Evolutionary conservation across 768 basidiomycete genomes (phyloP), one percentile per base, ranked within the genome.

Genomic region (Termitomyces sp.): DNA sequence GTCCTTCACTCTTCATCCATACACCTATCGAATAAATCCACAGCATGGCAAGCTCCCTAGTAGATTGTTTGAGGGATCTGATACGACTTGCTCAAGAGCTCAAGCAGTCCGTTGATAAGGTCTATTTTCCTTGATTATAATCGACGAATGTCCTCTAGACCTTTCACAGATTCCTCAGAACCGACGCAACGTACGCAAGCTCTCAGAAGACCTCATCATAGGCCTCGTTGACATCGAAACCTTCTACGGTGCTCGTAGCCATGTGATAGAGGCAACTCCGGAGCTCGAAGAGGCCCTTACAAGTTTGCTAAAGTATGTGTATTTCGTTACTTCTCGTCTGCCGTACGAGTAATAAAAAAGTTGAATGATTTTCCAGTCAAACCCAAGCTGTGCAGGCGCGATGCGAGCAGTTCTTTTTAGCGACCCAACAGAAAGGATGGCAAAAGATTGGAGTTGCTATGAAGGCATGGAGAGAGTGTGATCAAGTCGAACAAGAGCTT

Each of bases 151-250:
- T 10, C 32, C 26, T 13, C 7, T 30, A 27, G 20, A 26, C 13
- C n/a, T 47, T 20, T 30, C 6, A 27, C 24, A 59, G 57, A 44
- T 62, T 42, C 61, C 61, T 7, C 54, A 62, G 46, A 55, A 62
- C 43, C 53, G 52, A 30, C 47, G 53, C 14, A 56, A 51, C 14
- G 53, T 53, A 2, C 52, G 44, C 37, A 62, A 59, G 12, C 49
- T 62, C 2, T 54, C 57, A 14, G 53, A 55, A 33, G 57, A 62
- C 14, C 42, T 62, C 5, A 39, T 62, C 6, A 30, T 40, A 45
- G 57, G 57, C 27, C 42, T 62, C 36, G 13, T 22, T 7, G 57
- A 62, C 16, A 52, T 62, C 22, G 57, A 49, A n/a, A 59, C 34
- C 10, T 62, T 62, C 24, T 59, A 62, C 26, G 48, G 53, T n/a